Evolutionary conservation across 805 yeast species (phyloP).

Genomic region (Komagataella populi): DNA sequence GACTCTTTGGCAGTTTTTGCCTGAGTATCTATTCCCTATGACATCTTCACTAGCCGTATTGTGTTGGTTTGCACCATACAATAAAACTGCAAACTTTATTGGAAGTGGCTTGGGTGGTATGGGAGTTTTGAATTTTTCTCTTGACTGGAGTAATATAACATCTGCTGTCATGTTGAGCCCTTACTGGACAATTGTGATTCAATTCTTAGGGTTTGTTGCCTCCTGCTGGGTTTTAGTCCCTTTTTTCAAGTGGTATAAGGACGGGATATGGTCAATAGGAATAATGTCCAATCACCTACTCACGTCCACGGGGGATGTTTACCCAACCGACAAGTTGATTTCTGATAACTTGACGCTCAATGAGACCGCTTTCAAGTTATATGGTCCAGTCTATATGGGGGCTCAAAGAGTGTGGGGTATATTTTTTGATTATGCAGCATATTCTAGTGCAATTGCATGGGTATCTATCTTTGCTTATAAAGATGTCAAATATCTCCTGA

Average conservation of each 20-base stretch:
- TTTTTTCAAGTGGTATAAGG: slow-evolving; percentile 24
- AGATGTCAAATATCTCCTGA: slow-evolving; percentile 6
- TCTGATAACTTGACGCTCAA: slow-evolving; percentile 26
- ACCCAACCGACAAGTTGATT: slow-evolving; percentile 27
- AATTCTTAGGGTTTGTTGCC: slow-evolving; percentile 29
- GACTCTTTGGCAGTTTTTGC: slow-evolving; percentile 33
- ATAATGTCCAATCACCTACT: slow-evolving; percentile 33
- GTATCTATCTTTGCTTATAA: slow-evolving; percentile 15
- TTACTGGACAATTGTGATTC: slow-evolving; percentile 36
- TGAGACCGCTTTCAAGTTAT: slow-evolving; percentile 26
- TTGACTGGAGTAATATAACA: slow-evolving; percentile 42
- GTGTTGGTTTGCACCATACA: slow-evolving; percentile 35
- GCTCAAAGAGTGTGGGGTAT: slow-evolving; percentile 36
- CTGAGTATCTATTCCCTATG: slow-evolving; percentile 34
- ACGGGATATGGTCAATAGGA: slow-evolving; percentile 21
- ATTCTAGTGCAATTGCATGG: slow-evolving; percentile 33
- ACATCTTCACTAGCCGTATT: slow-evolving; percentile 32
- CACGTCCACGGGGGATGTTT: slow-evolving; percentile 20
- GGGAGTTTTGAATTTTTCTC: slow-evolving; percentile 32
- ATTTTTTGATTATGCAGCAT: slow-evolving; percentile 40
- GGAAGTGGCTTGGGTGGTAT: slow-evolving; percentile 43
- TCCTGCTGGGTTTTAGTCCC: slow-evolving; percentile 39
- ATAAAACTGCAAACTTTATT: slow-evolving; percentile 24
- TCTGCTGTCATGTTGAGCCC: slow-evolving; percentile 34
- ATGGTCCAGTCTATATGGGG: slow-evolving; percentile 33